Conservation (phyloP, 2,329 filamentous ascomycete species). For the Talaromyces pinophilus region DNA sequence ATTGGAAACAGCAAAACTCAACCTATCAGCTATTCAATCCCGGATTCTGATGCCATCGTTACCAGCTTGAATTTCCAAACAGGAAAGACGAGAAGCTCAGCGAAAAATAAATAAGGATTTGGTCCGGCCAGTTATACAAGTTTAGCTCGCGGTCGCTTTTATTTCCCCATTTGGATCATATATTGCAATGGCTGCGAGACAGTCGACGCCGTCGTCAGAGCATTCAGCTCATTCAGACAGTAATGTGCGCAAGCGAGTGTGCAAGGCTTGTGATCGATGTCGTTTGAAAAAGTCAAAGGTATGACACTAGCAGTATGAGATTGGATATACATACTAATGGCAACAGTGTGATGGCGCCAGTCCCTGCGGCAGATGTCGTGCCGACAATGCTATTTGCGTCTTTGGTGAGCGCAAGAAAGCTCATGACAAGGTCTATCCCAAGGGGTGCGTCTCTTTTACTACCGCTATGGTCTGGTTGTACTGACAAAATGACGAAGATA, state of each 20-base stretch:
- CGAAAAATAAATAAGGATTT: background rate
- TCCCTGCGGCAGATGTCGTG: conserved; percentile 63
- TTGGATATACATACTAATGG: background rate
- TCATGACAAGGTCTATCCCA: conserved; percentile 68
- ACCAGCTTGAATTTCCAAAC: conserved; percentile 10
- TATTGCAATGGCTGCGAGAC: conserved; percentile 40
- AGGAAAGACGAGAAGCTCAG: background rate
- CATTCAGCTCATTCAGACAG: conserved; percentile 46
- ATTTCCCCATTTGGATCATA: conserved; percentile 6
- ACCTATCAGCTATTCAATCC: conserved; percentile 13
- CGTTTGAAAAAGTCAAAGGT: conserved; percentile 68
- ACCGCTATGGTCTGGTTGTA: no score
- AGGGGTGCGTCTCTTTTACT: conserved; percentile 53
- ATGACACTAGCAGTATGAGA: background rate
- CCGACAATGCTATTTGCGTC: conserved; percentile 65
- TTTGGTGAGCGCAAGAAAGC: conserved; percentile 67
- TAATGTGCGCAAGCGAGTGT: conserved; percentile 61
- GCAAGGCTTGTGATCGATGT: conserved; percentile 68
- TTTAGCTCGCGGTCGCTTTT: background rate
- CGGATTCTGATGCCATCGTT: conserved; percentile 25
- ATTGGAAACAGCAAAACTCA: conserved; percentile 7
- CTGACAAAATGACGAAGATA: conserved; percentile 47
- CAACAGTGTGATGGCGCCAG: conserved; percentile 61
- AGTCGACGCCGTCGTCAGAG: conserved; percentile 44
- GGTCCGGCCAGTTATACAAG: background rate